Evolutionary conservation across 352 stramenopile species (phyloP).

Genomic region (Thalassiosira sp.): DNA sequence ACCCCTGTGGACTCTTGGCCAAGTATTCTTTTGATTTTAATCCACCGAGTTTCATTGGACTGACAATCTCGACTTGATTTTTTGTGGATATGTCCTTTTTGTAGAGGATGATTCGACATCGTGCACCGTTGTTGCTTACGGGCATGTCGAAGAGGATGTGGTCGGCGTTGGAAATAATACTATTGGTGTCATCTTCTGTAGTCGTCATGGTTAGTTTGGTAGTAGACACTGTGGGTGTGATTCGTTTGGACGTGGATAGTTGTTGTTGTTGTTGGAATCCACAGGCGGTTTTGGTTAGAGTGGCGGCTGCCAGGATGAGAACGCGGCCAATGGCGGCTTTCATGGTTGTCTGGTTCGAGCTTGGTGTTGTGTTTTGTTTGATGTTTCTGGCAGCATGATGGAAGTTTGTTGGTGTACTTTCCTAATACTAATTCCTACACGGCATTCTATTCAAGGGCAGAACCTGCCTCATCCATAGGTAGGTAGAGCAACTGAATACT

Average conservation of each 20-base stretch:
- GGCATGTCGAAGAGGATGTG: constrained; percentile 84
- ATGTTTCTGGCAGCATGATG: neutral
- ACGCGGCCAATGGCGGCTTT: constrained; percentile 5
- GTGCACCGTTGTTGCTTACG: constrained; percentile 85
- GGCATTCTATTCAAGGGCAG: too few relatives aligned
- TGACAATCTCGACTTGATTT: constrained; percentile 75
- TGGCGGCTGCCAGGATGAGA: constrained; percentile 1
- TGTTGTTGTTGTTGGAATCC: too few relatives aligned
- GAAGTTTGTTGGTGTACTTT: neutral
- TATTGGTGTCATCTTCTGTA: neutral
- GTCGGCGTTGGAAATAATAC: constrained; percentile 31
- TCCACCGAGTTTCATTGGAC: constrained; percentile 73
- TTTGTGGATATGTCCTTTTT: constrained; percentile 79
- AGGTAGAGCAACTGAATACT: too few relatives aligned
- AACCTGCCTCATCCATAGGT: too few relatives aligned
- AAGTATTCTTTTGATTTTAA: constrained; percentile 82
- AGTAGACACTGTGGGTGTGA: neutral
- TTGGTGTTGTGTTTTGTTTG: neutral
- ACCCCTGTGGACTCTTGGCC: constrained; percentile 77
- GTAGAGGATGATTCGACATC: constrained; percentile 81
- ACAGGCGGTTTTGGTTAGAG: neutral
- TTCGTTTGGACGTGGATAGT: neutral
- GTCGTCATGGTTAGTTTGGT: constrained; percentile 15
- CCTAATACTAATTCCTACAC: too few relatives aligned
- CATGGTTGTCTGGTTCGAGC: neutral